phyloP scores from a whole-genome alignment of 768 basidiomycete genomes.

The Sutorius australiensis region DNA sequence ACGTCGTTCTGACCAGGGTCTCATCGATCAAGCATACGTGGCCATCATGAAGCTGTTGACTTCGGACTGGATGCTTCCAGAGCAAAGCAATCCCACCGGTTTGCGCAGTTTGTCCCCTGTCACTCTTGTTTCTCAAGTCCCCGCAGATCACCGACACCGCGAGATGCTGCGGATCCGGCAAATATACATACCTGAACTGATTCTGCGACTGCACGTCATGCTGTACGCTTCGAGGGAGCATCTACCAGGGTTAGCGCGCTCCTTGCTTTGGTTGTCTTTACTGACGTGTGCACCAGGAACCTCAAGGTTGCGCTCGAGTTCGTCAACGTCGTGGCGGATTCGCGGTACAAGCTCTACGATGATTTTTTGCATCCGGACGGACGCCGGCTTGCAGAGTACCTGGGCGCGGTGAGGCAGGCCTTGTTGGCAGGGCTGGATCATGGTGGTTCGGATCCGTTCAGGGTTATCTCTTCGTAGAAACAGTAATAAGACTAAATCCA shows the following conservation, averaged over 20 bases:
- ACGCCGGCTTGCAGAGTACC: constrained; percentile 64
- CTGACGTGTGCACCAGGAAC: constrained; percentile 46
- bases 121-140: constrained; percentile 2
- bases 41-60: constrained; percentile 68
- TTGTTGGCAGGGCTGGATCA: constrained; percentile 67
- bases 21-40: constrained; percentile 62
- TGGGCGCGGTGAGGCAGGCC: constrained; percentile 68
- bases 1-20: constrained; percentile 34
- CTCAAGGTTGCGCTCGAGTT: constrained; percentile 71
- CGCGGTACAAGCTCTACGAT: constrained; percentile 78
- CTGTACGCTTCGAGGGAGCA: constrained; percentile 60
- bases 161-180: constrained; percentile 83
- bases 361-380: constrained; percentile 69
- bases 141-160: constrained; percentile 51
- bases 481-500: not conserved
- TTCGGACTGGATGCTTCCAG: constrained; percentile 70
- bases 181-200: constrained; percentile 85
- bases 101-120: not conserved
- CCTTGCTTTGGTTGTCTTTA: not conserved
- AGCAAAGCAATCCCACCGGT: constrained; percentile 45
- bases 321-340: constrained; percentile 84
- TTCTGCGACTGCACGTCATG: constrained; percentile 77
- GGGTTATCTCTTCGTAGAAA: constrained; percentile 32
- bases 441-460: constrained; percentile 77
- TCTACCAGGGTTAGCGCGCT: constrained; percentile 59